Evolutionary conservation across 1,284 basidiomycete genomes (phyloP), one percentile per base, ranked within the genome.

Genomic region (Leccinum laetum): DNA sequence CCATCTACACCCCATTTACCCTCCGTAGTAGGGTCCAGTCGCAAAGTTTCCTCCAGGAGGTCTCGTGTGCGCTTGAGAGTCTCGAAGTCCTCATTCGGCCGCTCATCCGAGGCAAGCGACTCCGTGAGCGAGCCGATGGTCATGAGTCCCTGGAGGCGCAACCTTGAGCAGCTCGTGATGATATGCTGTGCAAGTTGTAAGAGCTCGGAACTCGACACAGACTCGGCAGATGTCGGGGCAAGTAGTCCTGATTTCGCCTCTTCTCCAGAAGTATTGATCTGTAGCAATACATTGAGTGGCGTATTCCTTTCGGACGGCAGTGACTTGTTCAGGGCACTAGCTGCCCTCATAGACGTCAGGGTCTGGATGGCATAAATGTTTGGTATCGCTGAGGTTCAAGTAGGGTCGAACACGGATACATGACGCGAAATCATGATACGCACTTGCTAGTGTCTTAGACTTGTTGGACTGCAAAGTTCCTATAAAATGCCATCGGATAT

Each of bases 401-500:
- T 37, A 58, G 62, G 44, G 60, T 66, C 64, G 58, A 59, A 56
- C 46, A 56, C n/a, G 58, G 16, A 65, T 46, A 32, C 37, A 49
- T 55, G 35, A 60, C 13, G 14, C 37, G 55, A 49, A 26, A 52
- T 62, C 26, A 68, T 21, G 53, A 26, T 32, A 63, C 64, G 57
- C 58, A 95, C 95, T 82, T 16, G 96, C 95, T n/a, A 98, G 84
- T 18, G 84, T 80, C 79, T 98, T 99, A 57, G 92, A 89, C 79
- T 99, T 99, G 81, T 99, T 99, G 44, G 93, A 95, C 77, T 99
- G 97, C 29, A 99, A 80, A 1, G 91, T 88, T 6, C 97, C 97
- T 70, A 99, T 97, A 76, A 98, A 99, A 79, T 99, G 97, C 98
- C 98, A 99, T 68, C 90, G 84, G 71, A 98, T 94, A 69, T 94